A percentile compares a stretch with the other conserved stretches of the same genome.
phyloP scores from a whole-genome alignment of 2,329 filamentous ascomycete genomes.

The Neoscytalidium dimidiatum region DNA sequence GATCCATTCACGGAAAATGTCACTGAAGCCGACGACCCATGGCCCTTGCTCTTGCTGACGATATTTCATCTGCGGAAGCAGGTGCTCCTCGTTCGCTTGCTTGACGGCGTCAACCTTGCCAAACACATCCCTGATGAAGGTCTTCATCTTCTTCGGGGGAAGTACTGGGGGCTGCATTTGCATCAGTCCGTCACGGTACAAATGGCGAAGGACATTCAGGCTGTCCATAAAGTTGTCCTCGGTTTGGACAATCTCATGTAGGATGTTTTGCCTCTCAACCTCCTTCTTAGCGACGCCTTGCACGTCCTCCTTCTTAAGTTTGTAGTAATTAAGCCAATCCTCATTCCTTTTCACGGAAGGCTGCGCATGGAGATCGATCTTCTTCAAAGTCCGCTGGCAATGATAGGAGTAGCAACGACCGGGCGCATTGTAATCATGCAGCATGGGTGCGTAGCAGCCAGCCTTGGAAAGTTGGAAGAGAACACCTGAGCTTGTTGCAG shows the following conservation, averaged over 20 bases:
- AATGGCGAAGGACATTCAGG: constrained; percentile 77
- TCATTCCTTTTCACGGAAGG: constrained; percentile 61
- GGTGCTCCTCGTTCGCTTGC: constrained; percentile 87
- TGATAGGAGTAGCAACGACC: constrained; percentile 91
- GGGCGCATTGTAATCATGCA: constrained; percentile 68
- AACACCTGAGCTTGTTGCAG: constrained; percentile 80
- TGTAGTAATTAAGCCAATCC: constrained; percentile 90
- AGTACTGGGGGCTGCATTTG: constrained; percentile 78
- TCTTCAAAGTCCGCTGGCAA: constrained; percentile 91
- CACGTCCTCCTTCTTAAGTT: constrained; percentile 73
- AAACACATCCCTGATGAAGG: constrained; percentile 84
- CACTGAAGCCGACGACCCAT: constrained; percentile 91
- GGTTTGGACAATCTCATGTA: constrained; percentile 93
- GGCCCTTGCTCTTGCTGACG: constrained; percentile 95
- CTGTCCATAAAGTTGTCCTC: constrained; percentile 91
- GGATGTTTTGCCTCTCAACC: constrained; percentile 85
- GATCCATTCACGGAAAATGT: constrained; percentile 98
- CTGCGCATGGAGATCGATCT: constrained; percentile 81
- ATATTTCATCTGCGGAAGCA: constrained; percentile 93
- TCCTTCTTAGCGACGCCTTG: constrained; percentile 79
- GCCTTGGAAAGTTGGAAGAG: constrained; percentile 89
- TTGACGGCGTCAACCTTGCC: constrained; percentile 87
- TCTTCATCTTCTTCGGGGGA: constrained; percentile 71
- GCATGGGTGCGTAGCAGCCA: constrained; percentile 84
- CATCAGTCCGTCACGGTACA: constrained; percentile 82